A percentile compares a stretch with the other conserved stretches of the same genome.
Evolutionary conservation across 1,284 basidiomycete species (phyloP).

Genomic region (Schizopora paradoxa): DNA sequence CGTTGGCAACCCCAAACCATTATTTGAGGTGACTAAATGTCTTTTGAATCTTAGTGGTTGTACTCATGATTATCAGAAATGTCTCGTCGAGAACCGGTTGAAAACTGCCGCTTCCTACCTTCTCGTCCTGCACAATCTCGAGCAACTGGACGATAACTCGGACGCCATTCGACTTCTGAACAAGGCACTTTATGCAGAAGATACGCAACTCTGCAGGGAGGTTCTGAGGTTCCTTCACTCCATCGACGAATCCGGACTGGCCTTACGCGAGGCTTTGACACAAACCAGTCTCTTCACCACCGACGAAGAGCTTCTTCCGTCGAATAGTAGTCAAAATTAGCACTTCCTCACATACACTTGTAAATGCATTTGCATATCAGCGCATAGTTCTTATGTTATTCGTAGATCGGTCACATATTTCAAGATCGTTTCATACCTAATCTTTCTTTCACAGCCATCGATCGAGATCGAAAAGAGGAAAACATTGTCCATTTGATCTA

Average conservation of each 20-base stretch:
- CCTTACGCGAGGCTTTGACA: constrained; percentile 57
- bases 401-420: no score
- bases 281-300: no score
- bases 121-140: constrained; percentile 88
- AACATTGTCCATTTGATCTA: no score
- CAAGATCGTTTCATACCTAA: no score
- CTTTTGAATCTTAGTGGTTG: constrained; percentile 1
- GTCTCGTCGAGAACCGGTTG: constrained; percentile 68
- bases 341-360: no score
- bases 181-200: constrained; percentile 67
- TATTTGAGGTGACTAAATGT: constrained; percentile 71
- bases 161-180: constrained; percentile 78
- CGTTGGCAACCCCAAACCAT: constrained; percentile 82
- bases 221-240: constrained; percentile 88
- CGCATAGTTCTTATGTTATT: no score
- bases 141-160: constrained; percentile 74
- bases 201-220: constrained; percentile 82
- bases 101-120: constrained; percentile 93
- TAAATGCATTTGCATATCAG: no score
- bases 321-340: no score
- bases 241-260: constrained; percentile 79
- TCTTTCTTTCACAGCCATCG: no score
- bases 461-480: no score
- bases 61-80: constrained; percentile 47
- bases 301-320: no score